These are phyloP conservation scores for Leccinum cinnamomeum DNA, from an alignment of 1,284 basidiomycete species.

Conservation along the genomic window DNA sequence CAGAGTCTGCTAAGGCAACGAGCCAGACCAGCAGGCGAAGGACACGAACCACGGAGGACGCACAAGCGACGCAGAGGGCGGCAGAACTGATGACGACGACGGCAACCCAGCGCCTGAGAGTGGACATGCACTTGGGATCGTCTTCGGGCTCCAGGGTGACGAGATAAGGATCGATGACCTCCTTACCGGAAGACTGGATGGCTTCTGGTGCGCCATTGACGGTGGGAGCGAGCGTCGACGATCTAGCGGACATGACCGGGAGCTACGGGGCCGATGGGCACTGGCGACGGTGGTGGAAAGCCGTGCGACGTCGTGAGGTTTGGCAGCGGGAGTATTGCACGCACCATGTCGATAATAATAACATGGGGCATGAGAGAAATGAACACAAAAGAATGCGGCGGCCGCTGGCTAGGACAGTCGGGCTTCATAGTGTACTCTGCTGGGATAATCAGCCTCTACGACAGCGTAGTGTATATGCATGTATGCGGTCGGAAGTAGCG, in stretches of 20 bases:
- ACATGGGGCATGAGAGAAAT: conserved; percentile 8
- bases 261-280: background rate
- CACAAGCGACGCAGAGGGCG: conserved; percentile 66
- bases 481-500: background rate
- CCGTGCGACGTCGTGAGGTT: background rate
- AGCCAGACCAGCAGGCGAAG: background rate
- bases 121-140: conserved; percentile 50
- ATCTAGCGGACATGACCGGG: conserved; percentile 6
- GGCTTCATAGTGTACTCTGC: background rate
- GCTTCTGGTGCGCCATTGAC: conserved; percentile 11
- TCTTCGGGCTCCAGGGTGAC: conserved; percentile 49
- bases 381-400: background rate
- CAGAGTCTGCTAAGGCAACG: conserved; percentile 2
- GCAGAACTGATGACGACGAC: conserved; percentile 54
- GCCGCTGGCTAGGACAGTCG: background rate
- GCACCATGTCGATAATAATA: conserved; percentile 13
- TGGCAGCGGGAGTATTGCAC: background rate
- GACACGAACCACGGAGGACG: conserved; percentile 63
- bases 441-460: background rate
- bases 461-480: background rate
- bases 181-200: conserved; percentile 1
- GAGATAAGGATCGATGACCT: conserved; percentile 15
- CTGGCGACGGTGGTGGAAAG: background rate
- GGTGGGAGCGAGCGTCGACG: conserved; percentile 10
- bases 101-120: conserved; percentile 55